Evolutionary conservation across 257 asterid genomes (phyloP).

Genomic region (Solanum paucissectum): DNA sequence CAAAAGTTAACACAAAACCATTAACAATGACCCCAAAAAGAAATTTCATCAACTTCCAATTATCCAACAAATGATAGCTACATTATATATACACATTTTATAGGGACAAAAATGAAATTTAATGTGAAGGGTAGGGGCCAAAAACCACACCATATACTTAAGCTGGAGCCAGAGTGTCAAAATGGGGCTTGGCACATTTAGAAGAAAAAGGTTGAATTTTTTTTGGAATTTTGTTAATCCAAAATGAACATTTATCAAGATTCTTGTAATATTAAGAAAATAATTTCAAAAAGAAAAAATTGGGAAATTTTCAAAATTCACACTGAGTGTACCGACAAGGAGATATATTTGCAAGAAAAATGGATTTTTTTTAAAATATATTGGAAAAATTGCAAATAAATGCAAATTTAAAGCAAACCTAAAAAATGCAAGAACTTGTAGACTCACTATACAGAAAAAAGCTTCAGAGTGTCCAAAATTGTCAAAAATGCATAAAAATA

Average conservation of each 20-base stretch:
- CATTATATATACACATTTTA: background rate
- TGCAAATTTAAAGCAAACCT: slow-evolving; percentile 14
- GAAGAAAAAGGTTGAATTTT: background rate
- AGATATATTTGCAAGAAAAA: background rate
- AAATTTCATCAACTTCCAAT: background rate
- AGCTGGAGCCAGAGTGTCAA: background rate
- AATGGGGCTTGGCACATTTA: background rate
- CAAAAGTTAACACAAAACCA: background rate
- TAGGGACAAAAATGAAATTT: background rate
- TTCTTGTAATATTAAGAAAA: background rate
- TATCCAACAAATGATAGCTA: background rate
- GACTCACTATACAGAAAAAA: slow-evolving; percentile 5
- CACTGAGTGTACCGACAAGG: slow-evolving; percentile 23
- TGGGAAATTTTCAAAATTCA: background rate
- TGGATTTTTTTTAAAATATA: background rate
- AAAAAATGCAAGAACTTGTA: background rate
- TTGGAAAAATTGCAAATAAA: background rate
- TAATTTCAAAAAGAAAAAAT: background rate
- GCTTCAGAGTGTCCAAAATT: background rate
- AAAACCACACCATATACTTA: background rate
- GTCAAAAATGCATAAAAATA: background rate
- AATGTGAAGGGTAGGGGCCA: background rate
- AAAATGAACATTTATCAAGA: background rate
- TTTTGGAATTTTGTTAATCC: slow-evolving; percentile 20
- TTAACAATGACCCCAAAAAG: background rate